Percentiles rank a stretch among this genome's conserved stretches.
These are phyloP conservation scores for Tolypocladium endophyticum DNA, from an alignment of 2,329 filamentous ascomycete genomes.

Conservation along the genomic window DNA sequence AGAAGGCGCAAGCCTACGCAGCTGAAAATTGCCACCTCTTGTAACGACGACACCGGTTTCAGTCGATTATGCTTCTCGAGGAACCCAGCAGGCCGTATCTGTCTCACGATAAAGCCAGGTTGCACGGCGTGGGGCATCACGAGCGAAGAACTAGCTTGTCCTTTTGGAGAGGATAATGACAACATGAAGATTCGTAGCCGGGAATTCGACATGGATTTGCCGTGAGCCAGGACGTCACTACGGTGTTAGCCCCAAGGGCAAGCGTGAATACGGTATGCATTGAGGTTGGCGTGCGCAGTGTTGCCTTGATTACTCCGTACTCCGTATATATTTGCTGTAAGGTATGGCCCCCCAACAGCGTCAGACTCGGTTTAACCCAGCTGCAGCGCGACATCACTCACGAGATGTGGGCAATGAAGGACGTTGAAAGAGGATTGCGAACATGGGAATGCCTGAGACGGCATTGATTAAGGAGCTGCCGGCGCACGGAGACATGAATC, in stretches of 20 bases:
- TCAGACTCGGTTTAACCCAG: background rate
- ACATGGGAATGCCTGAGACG: too few relatives aligned
- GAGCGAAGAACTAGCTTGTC: too few relatives aligned
- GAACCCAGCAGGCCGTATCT: background rate
- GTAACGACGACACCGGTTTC: background rate
- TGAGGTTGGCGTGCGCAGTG: background rate
- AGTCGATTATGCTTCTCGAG: background rate
- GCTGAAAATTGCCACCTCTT: background rate
- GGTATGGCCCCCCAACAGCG: background rate
- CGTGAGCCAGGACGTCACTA: background rate
- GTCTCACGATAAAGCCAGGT: background rate
- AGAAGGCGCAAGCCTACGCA: background rate
- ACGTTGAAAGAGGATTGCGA: too few relatives aligned
- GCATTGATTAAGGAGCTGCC: background rate
- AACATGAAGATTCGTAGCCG: background rate
- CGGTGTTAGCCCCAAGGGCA: background rate
- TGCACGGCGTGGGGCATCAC: slow-evolving; percentile 1
- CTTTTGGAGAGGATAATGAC: background rate
- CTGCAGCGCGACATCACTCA: too few relatives aligned
- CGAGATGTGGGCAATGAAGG: too few relatives aligned
- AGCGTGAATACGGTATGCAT: background rate
- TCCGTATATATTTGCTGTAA: background rate
- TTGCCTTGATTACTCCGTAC: background rate
- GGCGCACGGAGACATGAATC: background rate
- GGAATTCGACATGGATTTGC: background rate